Evolutionary conservation across 1,284 basidiomycete genomes (phyloP), one percentile per base, ranked within the genome.

Genomic region (Ganoderma multipileum): DNA sequence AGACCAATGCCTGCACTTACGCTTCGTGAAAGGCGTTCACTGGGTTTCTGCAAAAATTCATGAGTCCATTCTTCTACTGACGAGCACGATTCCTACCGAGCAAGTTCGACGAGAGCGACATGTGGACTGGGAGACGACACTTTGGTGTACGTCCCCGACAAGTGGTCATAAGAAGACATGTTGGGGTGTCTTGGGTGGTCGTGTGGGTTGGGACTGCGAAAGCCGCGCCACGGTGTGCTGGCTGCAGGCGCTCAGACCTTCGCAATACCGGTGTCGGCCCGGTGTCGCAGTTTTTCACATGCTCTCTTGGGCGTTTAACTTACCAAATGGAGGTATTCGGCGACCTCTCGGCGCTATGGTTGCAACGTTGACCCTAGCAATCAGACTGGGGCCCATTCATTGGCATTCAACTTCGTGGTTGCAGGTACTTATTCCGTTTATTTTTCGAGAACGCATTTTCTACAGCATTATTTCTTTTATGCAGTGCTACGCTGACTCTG

Each of bases 21-120:
- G 86, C 84, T 67, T 86, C 83, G 61, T 85, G 83, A 78, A 95
- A 94, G 0, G 94, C 92, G 76, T 95, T 95, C 26, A 94, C 90
- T 0, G 94, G 93, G 1, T 82, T 79, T 61, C 93, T 94, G 72
- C 39, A 36, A 50, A 57, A 8, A 20, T 12, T 20, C 52, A 66
- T 23, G 28, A 6, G 39, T 23, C 50, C 14, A 23, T 28, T 39
- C 16, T 39, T 54, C 12, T 36, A 23, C 9, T 28, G 47, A 36
- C 7, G 23, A 20, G 12, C n/a, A 16, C 11, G 28, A 16, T 33
- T 74, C 82, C n/a, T 68, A 88, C 88, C 86, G 79, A 6, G 83
- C 76, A 18, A 90, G 82, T 71, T 90, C 84, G n/a, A 89, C 82
- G 33, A 86, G 83, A 9, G 86, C 75, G 3, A 89, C 86, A 67